Conservation (phyloP, 2,329 filamentous ascomycete species). For the Venturia carpophila region DNA sequence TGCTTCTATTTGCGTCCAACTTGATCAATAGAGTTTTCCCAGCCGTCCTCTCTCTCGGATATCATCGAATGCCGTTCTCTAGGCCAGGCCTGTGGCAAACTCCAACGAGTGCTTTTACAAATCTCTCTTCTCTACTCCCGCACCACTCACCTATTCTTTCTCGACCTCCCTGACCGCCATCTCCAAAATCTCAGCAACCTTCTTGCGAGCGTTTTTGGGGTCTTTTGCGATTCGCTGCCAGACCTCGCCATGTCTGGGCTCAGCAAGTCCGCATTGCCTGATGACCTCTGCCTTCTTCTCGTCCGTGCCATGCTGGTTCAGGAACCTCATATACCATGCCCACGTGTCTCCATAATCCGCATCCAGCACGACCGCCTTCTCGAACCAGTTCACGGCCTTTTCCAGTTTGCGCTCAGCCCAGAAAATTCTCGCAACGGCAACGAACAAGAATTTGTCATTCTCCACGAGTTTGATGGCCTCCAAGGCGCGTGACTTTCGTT, state of each 20-base stretch:
- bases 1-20: no score
- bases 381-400: conserved; percentile 94
- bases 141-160: background rate
- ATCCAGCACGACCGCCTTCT: conserved; percentile 85
- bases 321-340: conserved; percentile 97
- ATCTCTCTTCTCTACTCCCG: background rate
- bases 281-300: conserved; percentile 86
- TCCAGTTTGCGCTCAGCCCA: conserved; percentile 90
- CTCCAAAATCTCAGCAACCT: conserved; percentile 73
- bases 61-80: no score
- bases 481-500: conserved; percentile 81
- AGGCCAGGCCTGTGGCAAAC: no score
- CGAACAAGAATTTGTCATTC: conserved; percentile 80
- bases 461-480: conserved; percentile 98
- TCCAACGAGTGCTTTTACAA: background rate
- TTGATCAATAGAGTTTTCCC: no score
- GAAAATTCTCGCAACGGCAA: conserved; percentile 89
- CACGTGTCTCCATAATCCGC: conserved; percentile 84
- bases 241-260: conserved; percentile 85
- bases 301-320: conserved; percentile 84
- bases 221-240: conserved; percentile 86
- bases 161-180: conserved; percentile 55
- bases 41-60: no score
- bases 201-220: conserved; percentile 68
- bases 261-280: conserved; percentile 69